Conservation (phyloP, 306 rosid species). For the Sesbania bispinosa region DNA sequence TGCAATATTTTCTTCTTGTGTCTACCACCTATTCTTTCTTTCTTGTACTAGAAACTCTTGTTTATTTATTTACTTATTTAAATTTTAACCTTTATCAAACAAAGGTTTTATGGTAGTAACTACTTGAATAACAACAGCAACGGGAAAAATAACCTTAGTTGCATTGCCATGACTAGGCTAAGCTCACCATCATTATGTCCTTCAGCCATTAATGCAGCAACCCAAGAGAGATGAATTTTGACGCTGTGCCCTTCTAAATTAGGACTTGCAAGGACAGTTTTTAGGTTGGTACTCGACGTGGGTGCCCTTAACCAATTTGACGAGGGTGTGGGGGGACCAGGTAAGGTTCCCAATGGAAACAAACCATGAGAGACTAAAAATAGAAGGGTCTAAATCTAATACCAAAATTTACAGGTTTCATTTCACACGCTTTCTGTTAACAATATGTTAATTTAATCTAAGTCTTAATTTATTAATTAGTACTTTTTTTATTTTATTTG, state of each 20-base stretch:
- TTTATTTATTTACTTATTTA: too few relatives aligned
- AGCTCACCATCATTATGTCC: background rate
- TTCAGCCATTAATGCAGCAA: slow-evolving; percentile 21
- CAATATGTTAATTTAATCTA: too few relatives aligned
- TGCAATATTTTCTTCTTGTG: background rate
- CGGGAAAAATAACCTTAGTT: background rate
- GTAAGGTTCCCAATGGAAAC: background rate
- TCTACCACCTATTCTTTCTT: background rate
- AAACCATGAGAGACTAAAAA: background rate
- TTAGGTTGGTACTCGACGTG: slow-evolving; percentile 14
- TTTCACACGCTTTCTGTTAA: background rate
- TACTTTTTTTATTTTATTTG: background rate
- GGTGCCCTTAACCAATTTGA: slow-evolving; percentile 1
- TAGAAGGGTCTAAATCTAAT: background rate
- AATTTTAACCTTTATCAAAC: too few relatives aligned
- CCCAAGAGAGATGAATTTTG: background rate
- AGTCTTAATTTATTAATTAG: background rate
- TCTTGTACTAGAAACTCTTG: background rate
- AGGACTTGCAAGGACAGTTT: slow-evolving; percentile 10
- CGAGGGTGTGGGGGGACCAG: slow-evolving; percentile 12
- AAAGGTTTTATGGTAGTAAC: too few relatives aligned
- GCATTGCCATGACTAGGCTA: background rate
- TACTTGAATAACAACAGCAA: background rate
- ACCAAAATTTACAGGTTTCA: background rate
- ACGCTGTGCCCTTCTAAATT: background rate